Base-by-base conservation (phyloP, 345 rosid species). In the Turritis glabra region DNA sequence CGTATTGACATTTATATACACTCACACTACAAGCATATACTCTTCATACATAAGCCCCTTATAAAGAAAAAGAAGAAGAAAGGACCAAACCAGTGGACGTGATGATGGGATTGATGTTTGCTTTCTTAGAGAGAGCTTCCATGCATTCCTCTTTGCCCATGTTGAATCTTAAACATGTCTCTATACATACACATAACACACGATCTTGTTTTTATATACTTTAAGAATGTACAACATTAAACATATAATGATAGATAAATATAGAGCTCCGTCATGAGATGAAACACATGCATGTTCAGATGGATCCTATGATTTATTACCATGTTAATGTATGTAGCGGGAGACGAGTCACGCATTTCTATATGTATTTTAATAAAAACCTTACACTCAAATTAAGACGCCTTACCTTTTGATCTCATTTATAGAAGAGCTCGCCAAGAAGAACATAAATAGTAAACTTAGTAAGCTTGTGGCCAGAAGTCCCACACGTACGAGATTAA, bases 141-240 rank as follows among this genome's bases (percentile, higher is more conserved):
- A 56, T 5, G 61, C 40, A 56, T 56, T 17, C 40, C 15, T 56
- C 61, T 56, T 56, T 56, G 61, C 25, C 18, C 62, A 56, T 4
- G 22, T 56, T 56, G 1, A 30, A 17, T 22, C 10, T 18, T 25
- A 56, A 56, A 17, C 62, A 56, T 32, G 4, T 56, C 23, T 56
- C 62, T 9, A 56, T 8, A n/a, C 62, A 56, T 56, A 56, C 33
- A 23, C 10, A 53, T 53, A 22, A 54, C 14, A 56, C 23, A 56
- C 3, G 2, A 9, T 56, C 61, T 30, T 5, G 3, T 30, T n/a
- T 30, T 7, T n/a, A n/a, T 30, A 8, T 56, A 5, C 0, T 12
- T 1, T 30, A 56, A 30, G 38, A 18, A 56, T 5, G 40, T 56
- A 18, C 62, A 40, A 40, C 44, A 40, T 40, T 14, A 40, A 40